Evolutionary conservation across 1,139 yeast species (phyloP), one percentile per base, ranked within the genome.

Genomic region (Yamadazyma dushanensis): DNA sequence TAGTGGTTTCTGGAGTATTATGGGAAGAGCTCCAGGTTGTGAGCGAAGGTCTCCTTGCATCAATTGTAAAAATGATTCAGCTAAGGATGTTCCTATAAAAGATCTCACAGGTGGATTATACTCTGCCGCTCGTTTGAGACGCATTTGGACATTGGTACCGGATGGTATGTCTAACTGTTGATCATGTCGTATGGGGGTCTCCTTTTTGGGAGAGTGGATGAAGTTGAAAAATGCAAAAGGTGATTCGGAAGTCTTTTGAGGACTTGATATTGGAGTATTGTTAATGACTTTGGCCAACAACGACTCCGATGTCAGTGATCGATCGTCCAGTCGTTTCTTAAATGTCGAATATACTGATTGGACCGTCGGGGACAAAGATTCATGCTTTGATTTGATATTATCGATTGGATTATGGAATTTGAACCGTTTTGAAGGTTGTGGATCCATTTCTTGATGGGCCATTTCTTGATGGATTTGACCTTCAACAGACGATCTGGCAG

Each of bases 381-480:
- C 46, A n/a, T 51, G 49, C 2, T 59, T 38, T 9, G 51, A 35
- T 20, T 54, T 55, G 24, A 66, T 51, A 26, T 51, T 59, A 16
- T 57, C 60, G 8, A 61, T 60, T 0, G 76, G 76, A 43, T 70
- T 70, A 41, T 69, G 73, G 45, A 66, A 69, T 35, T 59, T 49
- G 41, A 32, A 28, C 4, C 16, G 27, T n/a, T n/a, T n/a, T n/a
- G n/a, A n/a, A n/a, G n/a, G n/a, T n/a, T n/a, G n/a, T n/a, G n/a
- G n/a, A n/a, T n/a, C n/a, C n/a, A n/a, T n/a, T n/a, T n/a, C n/a
- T n/a, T n/a, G n/a, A n/a, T n/a, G n/a, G n/a, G n/a, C n/a, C n/a
- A n/a, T n/a, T n/a, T n/a, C n/a, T n/a, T n/a, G n/a, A n/a, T n/a
- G n/a, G n/a, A n/a, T n/a, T n/a, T n/a, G 24, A 10, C n/a, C n/a